Evolutionary conservation across 2,329 filamentous ascomycete species (phyloP), one percentile per base, ranked within the genome.

Genomic region (Pseudocercospora fijiensis): DNA sequence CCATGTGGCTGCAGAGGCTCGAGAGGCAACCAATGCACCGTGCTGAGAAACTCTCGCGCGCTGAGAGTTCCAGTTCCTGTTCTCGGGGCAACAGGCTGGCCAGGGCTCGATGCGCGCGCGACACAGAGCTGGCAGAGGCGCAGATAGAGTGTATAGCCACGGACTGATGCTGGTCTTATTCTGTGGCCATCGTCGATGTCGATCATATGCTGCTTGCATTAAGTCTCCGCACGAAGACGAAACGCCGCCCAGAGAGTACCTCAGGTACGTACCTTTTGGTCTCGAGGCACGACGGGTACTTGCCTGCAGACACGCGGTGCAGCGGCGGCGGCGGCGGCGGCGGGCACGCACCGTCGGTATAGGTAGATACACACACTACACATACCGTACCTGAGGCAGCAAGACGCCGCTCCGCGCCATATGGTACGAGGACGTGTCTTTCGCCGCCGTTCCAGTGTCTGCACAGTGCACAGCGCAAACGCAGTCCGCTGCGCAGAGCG

Each of bases 161-260:
- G 41, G 51, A 49, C 60, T 60, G 43, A 49, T 62, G 60, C 53
- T 62, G 56, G 61, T 30, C 61, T 47, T 56, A 55, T 33, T 11
- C 51, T 55, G 51, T 55, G 8, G 22, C 16, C 52, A 56, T 30
- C 53, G 53, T 26, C 53, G 28, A 41, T 56, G 53, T 41, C 53
- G 53, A 56, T 56, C 53, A 33, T 22, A 55, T 56, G 20, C 22
- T 33, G 53, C 53, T 20, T 41, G 53, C 53, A 41, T 41, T 41
- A 56, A 28, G 16, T 56, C 53, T 18, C 49, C 49, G 26, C 49
- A 53, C 49, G 10, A 16, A 53, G 22, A 28, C 20, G 20, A 26
- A 53, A 26, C 24, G 37, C 37, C 16, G 4, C 49, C 18, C 5
- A 53, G 49, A n/a, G 16, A 53, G 20, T 27, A 53, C n/a, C n/a